Percentiles rank a stretch among this genome's conserved stretches.
phyloP scores from a whole-genome alignment of 164 flowering plant species.

The Vitis labrusca region DNA sequence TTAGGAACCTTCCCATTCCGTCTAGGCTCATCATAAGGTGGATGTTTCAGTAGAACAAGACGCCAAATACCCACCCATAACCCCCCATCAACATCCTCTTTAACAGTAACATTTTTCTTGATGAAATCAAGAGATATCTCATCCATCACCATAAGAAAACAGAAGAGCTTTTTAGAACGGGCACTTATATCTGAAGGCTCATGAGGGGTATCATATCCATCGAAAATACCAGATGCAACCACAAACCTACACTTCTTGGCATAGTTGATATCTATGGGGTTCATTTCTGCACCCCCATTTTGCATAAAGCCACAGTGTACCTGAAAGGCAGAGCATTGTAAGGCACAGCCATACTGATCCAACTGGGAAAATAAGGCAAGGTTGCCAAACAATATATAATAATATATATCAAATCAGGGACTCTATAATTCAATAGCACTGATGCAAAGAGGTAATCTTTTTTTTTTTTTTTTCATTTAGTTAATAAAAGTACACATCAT shows the following conservation, averaged over 20 bases:
- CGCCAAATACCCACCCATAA: slow-evolving; percentile 98
- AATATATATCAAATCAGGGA: no score
- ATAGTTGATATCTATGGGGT: slow-evolving; percentile 56
- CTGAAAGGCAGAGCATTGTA: slow-evolving; percentile 32
- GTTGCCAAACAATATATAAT: neutral
- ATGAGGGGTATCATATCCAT: slow-evolving; percentile 95
- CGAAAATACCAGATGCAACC: slow-evolving; percentile 97
- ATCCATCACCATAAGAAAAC: slow-evolving; percentile 98
- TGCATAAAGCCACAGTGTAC: slow-evolving; percentile 93
- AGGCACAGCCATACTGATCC: neutral
- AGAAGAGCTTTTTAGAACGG: slow-evolving; percentile 80
- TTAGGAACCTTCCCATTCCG: slow-evolving; percentile 98
- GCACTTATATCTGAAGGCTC: slow-evolving; percentile 85
- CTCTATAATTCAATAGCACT: no score
- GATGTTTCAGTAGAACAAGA: slow-evolving; percentile 61
- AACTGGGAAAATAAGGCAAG: slow-evolving; percentile 1
- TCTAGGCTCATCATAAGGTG: slow-evolving; percentile 95
- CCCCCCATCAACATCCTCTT: slow-evolving; percentile 63
- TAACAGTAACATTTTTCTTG: slow-evolving; percentile 61
- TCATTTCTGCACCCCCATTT: slow-evolving; percentile 93
- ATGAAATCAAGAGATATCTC: slow-evolving; percentile 75
- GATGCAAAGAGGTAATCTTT: no score
- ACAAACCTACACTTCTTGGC: slow-evolving; percentile 79
- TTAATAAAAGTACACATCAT: no score
- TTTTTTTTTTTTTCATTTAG: no score